A percentile compares a stretch with the other conserved stretches of the same genome.
These are phyloP conservation scores for Hyphodiscus hymeniophilus DNA, from an alignment of 495 filamentous ascomycete species.

Conservation along the genomic window DNA sequence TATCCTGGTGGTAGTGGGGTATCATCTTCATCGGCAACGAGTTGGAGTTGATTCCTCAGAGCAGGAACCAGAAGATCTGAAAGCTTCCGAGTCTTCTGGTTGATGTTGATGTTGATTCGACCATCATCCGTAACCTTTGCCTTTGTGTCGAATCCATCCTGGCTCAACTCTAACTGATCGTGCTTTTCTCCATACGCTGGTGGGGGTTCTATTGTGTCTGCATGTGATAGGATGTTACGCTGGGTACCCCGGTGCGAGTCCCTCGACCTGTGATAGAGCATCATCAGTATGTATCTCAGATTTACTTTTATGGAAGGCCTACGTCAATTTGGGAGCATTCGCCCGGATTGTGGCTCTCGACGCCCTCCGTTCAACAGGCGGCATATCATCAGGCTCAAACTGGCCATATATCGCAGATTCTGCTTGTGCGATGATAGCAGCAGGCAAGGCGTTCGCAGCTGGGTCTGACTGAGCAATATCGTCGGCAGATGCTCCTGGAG, in stretches of 20 bases:
- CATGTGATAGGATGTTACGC: conserved; percentile 2
- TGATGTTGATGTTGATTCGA: conserved; percentile 68
- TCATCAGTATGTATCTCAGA: neutral
- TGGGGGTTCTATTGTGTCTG: conserved; percentile 23
- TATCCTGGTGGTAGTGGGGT: conserved; percentile 45
- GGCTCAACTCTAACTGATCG: conserved; percentile 40
- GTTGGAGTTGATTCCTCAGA: conserved; percentile 47
- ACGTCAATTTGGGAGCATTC: too few relatives aligned
- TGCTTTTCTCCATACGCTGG: conserved; percentile 37
- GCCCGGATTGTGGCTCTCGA: too few relatives aligned
- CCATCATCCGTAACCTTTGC: conserved; percentile 52
- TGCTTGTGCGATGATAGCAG: conserved; percentile 27
- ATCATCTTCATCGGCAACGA: conserved; percentile 32
- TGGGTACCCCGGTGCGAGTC: conserved; percentile 3
- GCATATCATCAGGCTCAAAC: neutral
- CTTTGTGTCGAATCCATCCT: conserved; percentile 45
- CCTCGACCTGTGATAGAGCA: conserved; percentile 1
- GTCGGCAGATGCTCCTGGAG: neutral
- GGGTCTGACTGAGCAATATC: neutral
- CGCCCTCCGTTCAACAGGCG: too few relatives aligned
- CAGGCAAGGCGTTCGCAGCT: conserved; percentile 16
- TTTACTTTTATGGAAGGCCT: too few relatives aligned
- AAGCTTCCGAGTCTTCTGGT: conserved; percentile 53
- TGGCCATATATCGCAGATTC: conserved; percentile 25
- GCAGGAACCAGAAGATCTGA: conserved; percentile 59